Evolutionary conservation across 805 yeast genomes (phyloP).

Genomic region (Komagataella ulmi): DNA sequence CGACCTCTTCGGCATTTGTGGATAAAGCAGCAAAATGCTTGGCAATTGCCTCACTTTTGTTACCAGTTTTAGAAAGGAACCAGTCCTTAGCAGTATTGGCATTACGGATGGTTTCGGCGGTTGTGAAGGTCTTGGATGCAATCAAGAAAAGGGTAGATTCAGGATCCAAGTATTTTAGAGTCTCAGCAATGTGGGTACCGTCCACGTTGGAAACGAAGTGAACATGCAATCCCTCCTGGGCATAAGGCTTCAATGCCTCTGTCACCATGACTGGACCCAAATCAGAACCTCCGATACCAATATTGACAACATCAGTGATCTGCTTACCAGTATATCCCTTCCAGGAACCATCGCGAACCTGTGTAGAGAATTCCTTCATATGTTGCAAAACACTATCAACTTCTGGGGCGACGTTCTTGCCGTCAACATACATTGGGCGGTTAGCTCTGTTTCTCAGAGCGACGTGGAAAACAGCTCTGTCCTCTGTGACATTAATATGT

Average conservation of each 20-base stretch:
- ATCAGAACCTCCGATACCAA: slow-evolving; percentile 98
- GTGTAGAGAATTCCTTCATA: slow-evolving; percentile 90
- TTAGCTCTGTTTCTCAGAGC: slow-evolving; percentile 90
- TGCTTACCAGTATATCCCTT: slow-evolving; percentile 92
- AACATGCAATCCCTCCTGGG: slow-evolving; percentile 57
- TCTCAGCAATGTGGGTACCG: slow-evolving; percentile 94
- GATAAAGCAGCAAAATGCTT: slow-evolving; percentile 97
- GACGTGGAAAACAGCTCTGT: slow-evolving; percentile 92
- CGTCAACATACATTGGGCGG: slow-evolving; percentile 81
- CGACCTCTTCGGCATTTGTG: slow-evolving; percentile 84
- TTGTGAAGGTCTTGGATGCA: slow-evolving; percentile 97
- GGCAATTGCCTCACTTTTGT: slow-evolving; percentile 63
- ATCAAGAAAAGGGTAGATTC: slow-evolving; percentile 88
- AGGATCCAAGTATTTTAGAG: slow-evolving; percentile 61
- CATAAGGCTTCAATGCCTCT: slow-evolving; percentile 89
- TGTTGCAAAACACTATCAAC: slow-evolving; percentile 86
- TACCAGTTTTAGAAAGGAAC: slow-evolving; percentile 63
- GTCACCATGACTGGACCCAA: slow-evolving; percentile 99
- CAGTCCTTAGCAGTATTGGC: slow-evolving; percentile 92
- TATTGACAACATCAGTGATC: slow-evolving; percentile 90
- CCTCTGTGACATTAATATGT: slow-evolving; percentile 91
- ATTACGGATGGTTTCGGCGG: slow-evolving; percentile 95
- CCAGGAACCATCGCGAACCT: slow-evolving; percentile 89
- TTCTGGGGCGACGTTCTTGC: slow-evolving; percentile 78
- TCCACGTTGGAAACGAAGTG: slow-evolving; percentile 98